Evolutionary conservation across 2,329 filamentous ascomycete genomes (phyloP), one percentile per base, ranked within the genome.

Genomic region (Canariomyces notabilis): DNA sequence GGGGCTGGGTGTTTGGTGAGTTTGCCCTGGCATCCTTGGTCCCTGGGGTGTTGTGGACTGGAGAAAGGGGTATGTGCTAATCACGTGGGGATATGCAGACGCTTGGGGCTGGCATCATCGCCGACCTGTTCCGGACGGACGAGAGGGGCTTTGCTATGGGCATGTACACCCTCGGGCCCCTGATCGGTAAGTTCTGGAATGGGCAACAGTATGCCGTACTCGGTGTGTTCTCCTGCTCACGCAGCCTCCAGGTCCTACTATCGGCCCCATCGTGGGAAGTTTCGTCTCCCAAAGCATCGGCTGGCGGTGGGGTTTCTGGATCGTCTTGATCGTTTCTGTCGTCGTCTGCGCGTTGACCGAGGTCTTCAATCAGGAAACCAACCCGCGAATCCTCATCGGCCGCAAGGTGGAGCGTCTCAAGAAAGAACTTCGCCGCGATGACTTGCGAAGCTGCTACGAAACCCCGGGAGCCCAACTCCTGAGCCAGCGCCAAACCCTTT

Each of bases 281-380:
- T 78, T 72, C 49, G 61, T 78, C 5, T 65, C 70, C 2, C 63
- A 74, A 35, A 68, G 65, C 2, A 71, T 73, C 12, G 73, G 73
- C 8, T 77, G 74, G 74, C 65, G 73, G 11, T 77, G 76, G 74
- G 64, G 69, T 4, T 70, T 68, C 50, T 78, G 74, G 74, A 67
- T 79, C 37, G 67, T 74, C 19, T 63, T 78, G 42, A 77, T 79
- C 47, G 62, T 68, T 3, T 64, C 63, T 4, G 62, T 60, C 2
- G 37, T 65, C 18, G 58, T 69, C 34, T 62, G 64, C 3, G 36
- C 58, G 8, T 46, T 64, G n/a, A 64, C 71, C 20, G 66, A 69
- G 39, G 16, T 70, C 20, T 63, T 74, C 45, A 70, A 67, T 43
- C 57, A 58, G 9, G 73, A 77, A 57, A 76, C 73, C 2, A 73